Base-by-base conservation (phyloP, 202 grass and related monocot genomes). In the Setaria viridis region DNA sequence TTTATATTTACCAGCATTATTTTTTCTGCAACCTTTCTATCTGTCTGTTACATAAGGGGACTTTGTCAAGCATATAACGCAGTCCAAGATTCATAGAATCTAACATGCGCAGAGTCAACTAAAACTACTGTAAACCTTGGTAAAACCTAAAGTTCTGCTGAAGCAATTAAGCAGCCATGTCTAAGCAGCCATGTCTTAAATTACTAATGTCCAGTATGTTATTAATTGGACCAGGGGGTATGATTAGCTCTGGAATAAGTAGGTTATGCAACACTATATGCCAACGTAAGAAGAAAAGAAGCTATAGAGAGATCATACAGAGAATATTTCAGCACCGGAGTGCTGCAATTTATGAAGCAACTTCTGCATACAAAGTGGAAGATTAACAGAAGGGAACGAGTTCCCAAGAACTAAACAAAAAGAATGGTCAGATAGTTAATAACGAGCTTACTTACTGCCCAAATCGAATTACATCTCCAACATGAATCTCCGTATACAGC, bases 381-480 rank as follows among this genome's bases (percentile, higher is more conserved):
- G 2, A 5, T 41, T 41, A 3, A 3, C 5, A 41, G 37, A 83
- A 62, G 45, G 41, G 12, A 70, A 45, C 2, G 69, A 49, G 57
- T 57, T 80, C 33, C 16, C n/a, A 15, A 80, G 74, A 72, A 49
- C 13, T 76, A 80, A 41, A 45, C 4, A 19, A 39, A 50, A 74
- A 4, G 29, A 72, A 60, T 7, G 72, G 5, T 30, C 21, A 25
- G 67, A 69, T n/a, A 67, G 15, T 54, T 76, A 72, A 64, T 46
- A 63, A 88, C 41, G 86, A 90, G 43, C 78, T 86, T 58, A 89
- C 94, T 92, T 92, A 99, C 93, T 93, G 87, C 80, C 97, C 97
- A 92, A 99, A 96, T 85, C 87, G 84, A 80, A 99, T 91, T 70
- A 99, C 92, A 83, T 99, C 91, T 67, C 97, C 97, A 83, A 99